Evolutionary conservation across 2,329 filamentous ascomycete genomes (phyloP).

Genomic region (Geosmithia morbida): DNA sequence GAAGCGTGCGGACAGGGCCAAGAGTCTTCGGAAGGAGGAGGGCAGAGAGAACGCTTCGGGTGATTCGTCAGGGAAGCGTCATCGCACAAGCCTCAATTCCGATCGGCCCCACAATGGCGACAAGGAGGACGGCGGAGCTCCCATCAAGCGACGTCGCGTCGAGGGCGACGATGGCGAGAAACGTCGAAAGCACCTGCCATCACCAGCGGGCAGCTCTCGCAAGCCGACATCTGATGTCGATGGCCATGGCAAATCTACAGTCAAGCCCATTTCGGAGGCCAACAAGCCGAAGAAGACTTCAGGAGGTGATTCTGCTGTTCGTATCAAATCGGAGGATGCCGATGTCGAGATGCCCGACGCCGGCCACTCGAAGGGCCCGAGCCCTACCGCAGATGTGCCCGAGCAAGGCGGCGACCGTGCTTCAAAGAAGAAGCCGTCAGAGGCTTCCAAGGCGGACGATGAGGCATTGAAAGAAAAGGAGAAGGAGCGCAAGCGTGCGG

Average conservation of each 20-base stretch:
- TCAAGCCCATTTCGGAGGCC: slow-evolving; percentile 16
- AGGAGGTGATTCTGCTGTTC: slow-evolving; percentile 32
- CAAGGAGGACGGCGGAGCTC: slow-evolving; percentile 35
- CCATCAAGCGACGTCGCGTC: slow-evolving; percentile 41
- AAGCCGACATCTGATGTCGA: slow-evolving; percentile 16
- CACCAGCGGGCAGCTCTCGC: slow-evolving; percentile 24
- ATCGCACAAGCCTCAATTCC: slow-evolving; percentile 44
- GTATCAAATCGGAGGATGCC: slow-evolving; percentile 40
- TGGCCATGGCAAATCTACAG: not conserved
- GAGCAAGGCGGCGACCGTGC: slow-evolving; percentile 7
- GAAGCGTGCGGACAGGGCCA: slow-evolving; percentile 44
- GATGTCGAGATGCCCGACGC: slow-evolving; percentile 43
- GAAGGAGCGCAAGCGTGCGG: slow-evolving; percentile 13
- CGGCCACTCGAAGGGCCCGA: slow-evolving; percentile 11
- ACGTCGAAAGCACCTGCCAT: slow-evolving; percentile 24
- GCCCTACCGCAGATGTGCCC: slow-evolving; percentile 2
- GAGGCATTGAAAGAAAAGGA: slow-evolving; percentile 13
- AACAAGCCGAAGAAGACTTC: slow-evolving; percentile 25
- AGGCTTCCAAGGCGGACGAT: slow-evolving; percentile 16
- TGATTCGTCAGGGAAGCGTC: slow-evolving; percentile 41
- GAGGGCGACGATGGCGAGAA: slow-evolving; percentile 38
- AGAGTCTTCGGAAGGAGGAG: slow-evolving; percentile 46
- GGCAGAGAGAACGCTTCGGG: slow-evolving; percentile 38
- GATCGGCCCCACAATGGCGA: slow-evolving; percentile 34
- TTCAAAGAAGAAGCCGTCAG: slow-evolving; percentile 12